Base-by-base conservation (phyloP, 495 filamentous ascomycete genomes). In the Daldinia decipiens region DNA sequence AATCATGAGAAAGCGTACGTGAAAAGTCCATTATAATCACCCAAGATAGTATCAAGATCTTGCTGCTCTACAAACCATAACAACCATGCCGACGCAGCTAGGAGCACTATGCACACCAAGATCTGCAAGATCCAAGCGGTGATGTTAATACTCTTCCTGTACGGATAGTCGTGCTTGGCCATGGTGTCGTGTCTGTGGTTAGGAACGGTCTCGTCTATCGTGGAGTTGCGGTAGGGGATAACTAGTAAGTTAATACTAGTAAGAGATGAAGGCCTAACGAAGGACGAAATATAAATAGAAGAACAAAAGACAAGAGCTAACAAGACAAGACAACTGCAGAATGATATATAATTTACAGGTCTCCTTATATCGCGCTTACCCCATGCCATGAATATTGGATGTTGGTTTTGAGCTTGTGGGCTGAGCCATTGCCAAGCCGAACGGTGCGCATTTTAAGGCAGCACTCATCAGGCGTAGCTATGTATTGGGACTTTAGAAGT, bases 111-210 rank as follows among this genome's bases (percentile, higher is more conserved):
- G 52, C 66, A 73, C 38, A 69, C 55, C 57, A 67, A 6, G 21
- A 75, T 57, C 56, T 75, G 73, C 2, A 73, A 17, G 9, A 73
- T 31, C 73, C 73, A 75, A 8, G 67, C 70, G 29, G 66, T 64
- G 36, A 75, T 11, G 52, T 70, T 72, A 2, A 75, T 36, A n/a
- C 66, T 52, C 59, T 69, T 73, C 54, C 59, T 67, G 50, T 73
- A 75, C 38, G 69, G 73, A 29, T 75, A 70, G 15, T 74, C 61
- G 55, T 62, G 55, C 27, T 54, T 64, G 19, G 63, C 71, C 65
- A 72, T 69, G 55, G 29, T 17, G 43, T 47, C 43, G 29, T 17
- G 43, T 47, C 43, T 47, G 12, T 9, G 7, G 43, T 24, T 24
- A 47, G 8, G 19, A 11, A 24, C 43, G 19, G 19, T 31, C 8